phyloP scores from a whole-genome alignment of 257 asterid genomes.

The Ehretia macrophylla region DNA sequence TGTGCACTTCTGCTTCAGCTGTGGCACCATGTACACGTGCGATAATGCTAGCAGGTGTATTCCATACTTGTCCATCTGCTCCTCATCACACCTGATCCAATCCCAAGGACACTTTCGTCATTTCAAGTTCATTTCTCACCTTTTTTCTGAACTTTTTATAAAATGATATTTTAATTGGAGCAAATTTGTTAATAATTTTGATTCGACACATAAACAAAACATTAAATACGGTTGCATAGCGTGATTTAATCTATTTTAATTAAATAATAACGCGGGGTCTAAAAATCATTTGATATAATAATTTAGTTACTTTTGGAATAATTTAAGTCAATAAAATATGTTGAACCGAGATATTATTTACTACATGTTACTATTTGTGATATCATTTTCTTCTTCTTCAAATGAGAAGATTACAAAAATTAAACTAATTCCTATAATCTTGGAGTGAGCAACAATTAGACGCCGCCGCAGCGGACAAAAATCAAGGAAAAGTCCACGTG shows the following conservation, averaged over 20 bases:
- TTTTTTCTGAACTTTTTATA: too few relatives aligned
- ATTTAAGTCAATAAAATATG: background rate
- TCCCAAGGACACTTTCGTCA: constrained; percentile 20
- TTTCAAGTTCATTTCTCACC: background rate
- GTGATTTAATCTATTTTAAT: too few relatives aligned
- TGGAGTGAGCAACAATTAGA: background rate
- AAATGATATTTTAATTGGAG: too few relatives aligned
- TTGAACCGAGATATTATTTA: background rate
- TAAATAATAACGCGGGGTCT: too few relatives aligned
- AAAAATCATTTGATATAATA: too few relatives aligned
- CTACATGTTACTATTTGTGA: background rate
- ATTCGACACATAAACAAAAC: too few relatives aligned
- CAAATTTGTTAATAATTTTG: too few relatives aligned
- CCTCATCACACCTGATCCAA: constrained; percentile 60
- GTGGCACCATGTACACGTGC: constrained; percentile 74
- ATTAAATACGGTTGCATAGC: too few relatives aligned
- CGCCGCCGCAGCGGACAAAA: background rate
- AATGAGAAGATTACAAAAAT: background rate
- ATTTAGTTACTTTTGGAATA: too few relatives aligned
- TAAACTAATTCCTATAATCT: background rate
- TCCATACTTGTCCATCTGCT: constrained; percentile 73
- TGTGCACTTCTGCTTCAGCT: constrained; percentile 71
- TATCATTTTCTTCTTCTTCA: background rate
- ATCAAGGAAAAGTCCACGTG: constrained; percentile 5
- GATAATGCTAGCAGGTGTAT: constrained; percentile 75